Evolutionary conservation across 345 rosid genomes (phyloP).

Genomic region (Leavenworthia alabamica): DNA sequence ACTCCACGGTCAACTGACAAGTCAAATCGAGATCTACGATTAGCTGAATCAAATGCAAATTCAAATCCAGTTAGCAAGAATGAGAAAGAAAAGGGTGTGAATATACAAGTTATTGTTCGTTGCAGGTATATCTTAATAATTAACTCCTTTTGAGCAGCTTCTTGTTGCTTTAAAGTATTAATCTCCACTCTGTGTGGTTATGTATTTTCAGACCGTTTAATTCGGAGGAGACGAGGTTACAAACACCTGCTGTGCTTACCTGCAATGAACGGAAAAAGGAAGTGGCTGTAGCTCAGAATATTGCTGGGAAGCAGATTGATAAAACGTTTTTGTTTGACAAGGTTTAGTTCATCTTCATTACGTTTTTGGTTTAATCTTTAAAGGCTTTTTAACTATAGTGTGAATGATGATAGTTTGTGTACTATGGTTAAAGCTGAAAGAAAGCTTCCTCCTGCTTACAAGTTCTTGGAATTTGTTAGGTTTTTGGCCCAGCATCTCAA

Average conservation of each 20-base stretch:
- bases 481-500: slow-evolving; percentile 85
- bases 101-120: slow-evolving; percentile 91
- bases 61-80: slow-evolving; percentile 45
- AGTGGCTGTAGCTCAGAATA: slow-evolving; percentile 74
- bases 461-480: slow-evolving; percentile 38
- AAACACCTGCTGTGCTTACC: slow-evolving; percentile 76
- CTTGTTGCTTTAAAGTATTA: neutral
- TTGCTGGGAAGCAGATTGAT: slow-evolving; percentile 97
- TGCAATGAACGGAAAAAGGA: slow-evolving; percentile 84
- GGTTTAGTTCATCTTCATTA: slow-evolving; percentile 38
- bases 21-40: slow-evolving; percentile 75
- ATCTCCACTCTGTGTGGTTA: neutral
- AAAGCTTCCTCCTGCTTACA: slow-evolving; percentile 10
- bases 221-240: slow-evolving; percentile 67
- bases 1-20: slow-evolving; percentile 89
- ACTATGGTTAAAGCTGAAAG: neutral
- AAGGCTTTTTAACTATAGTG: neutral
- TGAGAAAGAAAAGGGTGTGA: slow-evolving; percentile 94
- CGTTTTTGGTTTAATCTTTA: neutral
- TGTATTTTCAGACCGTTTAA: slow-evolving; percentile 59
- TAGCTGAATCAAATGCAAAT: slow-evolving; percentile 51
- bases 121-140: slow-evolving; percentile 55
- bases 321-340: slow-evolving; percentile 89
- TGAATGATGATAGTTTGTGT: neutral
- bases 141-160: neutral